Conservation (phyloP, 1,284 basidiomycete genomes). For the Sutorius eximius region DNA sequence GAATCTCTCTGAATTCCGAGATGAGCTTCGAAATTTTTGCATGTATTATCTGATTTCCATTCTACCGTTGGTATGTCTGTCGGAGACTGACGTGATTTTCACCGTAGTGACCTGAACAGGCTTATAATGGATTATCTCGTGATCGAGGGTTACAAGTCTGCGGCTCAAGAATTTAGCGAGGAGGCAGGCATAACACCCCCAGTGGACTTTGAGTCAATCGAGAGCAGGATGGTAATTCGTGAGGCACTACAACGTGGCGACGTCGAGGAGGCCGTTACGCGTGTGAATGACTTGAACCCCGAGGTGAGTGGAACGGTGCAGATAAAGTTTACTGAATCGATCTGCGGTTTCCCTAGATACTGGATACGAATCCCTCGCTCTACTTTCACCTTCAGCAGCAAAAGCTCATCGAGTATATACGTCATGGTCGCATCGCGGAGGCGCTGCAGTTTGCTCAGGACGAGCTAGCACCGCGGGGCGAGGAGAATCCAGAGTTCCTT, state of each 20-base stretch:
- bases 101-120: slow-evolving; percentile 80
- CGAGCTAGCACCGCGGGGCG: slow-evolving; percentile 91
- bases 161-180: slow-evolving; percentile 90
- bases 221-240: slow-evolving; percentile 91
- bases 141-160: slow-evolving; percentile 95
- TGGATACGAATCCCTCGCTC: slow-evolving; percentile 88
- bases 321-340: slow-evolving; percentile 17
- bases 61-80: slow-evolving; percentile 26
- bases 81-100: slow-evolving; percentile 36
- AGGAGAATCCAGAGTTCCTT: slow-evolving; percentile 93
- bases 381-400: slow-evolving; percentile 95
- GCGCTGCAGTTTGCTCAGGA: slow-evolving; percentile 90
- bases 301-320: slow-evolving; percentile 67
- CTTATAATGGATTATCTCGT: slow-evolving; percentile 99
- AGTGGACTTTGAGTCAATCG: slow-evolving; percentile 89
- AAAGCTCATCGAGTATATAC: slow-evolving; percentile 92
- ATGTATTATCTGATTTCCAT: slow-evolving; percentile 76
- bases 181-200: slow-evolving; percentile 79
- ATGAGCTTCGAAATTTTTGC: slow-evolving; percentile 62
- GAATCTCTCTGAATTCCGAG: slow-evolving; percentile 85
- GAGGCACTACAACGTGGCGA: slow-evolving; percentile 93
- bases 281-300: slow-evolving; percentile 94
- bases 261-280: slow-evolving; percentile 90
- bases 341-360: slow-evolving; percentile 61
- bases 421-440: slow-evolving; percentile 74